Evolutionary conservation across 2,329 filamentous ascomycete genomes (phyloP).

Genomic region (Monosporascus cannonballus): DNA sequence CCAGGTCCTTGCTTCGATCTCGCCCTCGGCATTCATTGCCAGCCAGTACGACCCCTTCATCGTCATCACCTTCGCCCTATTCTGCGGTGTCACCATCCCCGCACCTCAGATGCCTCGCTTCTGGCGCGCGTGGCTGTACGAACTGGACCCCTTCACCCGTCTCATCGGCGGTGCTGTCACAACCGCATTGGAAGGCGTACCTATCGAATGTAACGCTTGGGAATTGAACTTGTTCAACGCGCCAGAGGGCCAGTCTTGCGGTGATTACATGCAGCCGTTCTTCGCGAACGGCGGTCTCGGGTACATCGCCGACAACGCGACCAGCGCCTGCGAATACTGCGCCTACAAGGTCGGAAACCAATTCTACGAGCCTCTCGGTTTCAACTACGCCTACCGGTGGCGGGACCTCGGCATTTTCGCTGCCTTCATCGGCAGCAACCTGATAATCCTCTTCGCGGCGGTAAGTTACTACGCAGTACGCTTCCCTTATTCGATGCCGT

Average conservation of each 20-base stretch:
- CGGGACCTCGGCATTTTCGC: conserved; percentile 74
- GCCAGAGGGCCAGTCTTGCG: conserved; percentile 61
- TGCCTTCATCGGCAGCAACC: conserved; percentile 71
- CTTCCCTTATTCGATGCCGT: conserved; percentile 51
- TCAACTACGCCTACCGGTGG: conserved; percentile 67
- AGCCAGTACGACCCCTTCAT: conserved; percentile 77
- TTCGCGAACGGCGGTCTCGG: conserved; percentile 63
- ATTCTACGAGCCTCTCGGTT: conserved; percentile 64
- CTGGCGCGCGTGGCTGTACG: conserved; percentile 76
- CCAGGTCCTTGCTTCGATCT: conserved; percentile 70
- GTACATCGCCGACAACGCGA: conserved; percentile 63
- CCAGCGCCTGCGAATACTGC: conserved; percentile 70
- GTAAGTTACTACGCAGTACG: conserved; percentile 56
- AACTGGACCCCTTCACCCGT: conserved; percentile 77
- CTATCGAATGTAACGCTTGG: conserved; percentile 51
- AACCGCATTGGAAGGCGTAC: conserved; percentile 63
- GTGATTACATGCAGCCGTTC: conserved; percentile 68
- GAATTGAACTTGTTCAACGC: conserved; percentile 67
- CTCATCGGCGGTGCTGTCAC: conserved; percentile 76
- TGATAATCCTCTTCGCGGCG: conserved; percentile 53
- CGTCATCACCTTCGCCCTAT: conserved; percentile 75
- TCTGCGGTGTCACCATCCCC: conserved; percentile 83
- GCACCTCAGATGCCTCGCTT: conserved; percentile 70
- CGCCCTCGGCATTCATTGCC: conserved; percentile 72
- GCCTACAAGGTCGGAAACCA: conserved; percentile 75